phyloP scores from a whole-genome alignment of 2,329 filamentous ascomycete species.

The Ceratocystiopsis brevicomis region DNA sequence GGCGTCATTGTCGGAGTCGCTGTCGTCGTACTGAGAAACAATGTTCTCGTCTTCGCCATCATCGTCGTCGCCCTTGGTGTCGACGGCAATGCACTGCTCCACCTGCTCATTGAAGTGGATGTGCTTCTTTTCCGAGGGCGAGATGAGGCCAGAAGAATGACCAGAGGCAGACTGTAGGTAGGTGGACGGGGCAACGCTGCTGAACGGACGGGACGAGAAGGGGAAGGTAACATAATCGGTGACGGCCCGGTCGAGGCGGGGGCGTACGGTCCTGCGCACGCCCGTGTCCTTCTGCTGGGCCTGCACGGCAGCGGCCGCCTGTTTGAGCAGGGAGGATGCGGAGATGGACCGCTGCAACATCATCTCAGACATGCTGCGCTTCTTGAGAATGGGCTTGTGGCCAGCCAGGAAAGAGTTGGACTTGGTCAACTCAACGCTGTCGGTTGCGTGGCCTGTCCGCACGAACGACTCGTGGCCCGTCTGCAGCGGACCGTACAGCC shows the following conservation, averaged over 20 bases:
- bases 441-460: conserved; percentile 17
- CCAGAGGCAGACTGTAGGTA: conserved; percentile 13
- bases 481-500: conserved; percentile 88
- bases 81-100: conserved; percentile 85
- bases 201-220: conserved; percentile 41
- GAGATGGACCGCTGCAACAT: conserved; percentile 84
- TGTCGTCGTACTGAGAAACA: conserved; percentile 25
- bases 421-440: conserved; percentile 29
- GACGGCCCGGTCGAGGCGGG: conserved; percentile 39
- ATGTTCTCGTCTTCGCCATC: conserved; percentile 37
- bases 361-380: conserved; percentile 86
- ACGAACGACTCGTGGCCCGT: conserved; percentile 42
- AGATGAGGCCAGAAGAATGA: conserved; percentile 45
- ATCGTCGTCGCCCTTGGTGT: conserved; percentile 62
- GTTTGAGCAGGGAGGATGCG: conserved; percentile 72
- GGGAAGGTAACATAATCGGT: conserved; percentile 52
- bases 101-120: conserved; percentile 97
- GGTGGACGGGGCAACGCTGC: conserved; percentile 45
- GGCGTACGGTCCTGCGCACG: conserved; percentile 25
- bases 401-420: conserved; percentile 45
- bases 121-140: conserved; percentile 56
- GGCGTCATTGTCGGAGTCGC: conserved; percentile 56
- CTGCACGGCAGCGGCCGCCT: conserved; percentile 70
- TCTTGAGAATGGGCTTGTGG: conserved; percentile 80
- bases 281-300: conserved; percentile 49